Conservation (phyloP, 345 rosid species). For the Aurinia saxatilis region DNA sequence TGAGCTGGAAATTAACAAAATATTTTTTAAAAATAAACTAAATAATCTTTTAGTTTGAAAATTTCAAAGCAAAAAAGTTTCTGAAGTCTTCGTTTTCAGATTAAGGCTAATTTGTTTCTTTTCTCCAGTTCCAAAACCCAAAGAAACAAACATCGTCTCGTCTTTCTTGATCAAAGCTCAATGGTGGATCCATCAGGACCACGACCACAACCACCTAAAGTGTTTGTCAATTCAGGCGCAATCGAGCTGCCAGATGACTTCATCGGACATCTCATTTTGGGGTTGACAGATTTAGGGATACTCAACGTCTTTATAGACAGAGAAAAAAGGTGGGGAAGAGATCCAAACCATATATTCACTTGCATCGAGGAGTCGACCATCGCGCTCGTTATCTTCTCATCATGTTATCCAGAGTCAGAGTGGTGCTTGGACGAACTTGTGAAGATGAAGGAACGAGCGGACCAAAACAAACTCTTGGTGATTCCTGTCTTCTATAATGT, state of each 20-base stretch:
- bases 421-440: slow-evolving; percentile 22
- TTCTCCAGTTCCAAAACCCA: neutral
- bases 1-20: too few species aligned
- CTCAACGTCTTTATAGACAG: slow-evolving; percentile 13
- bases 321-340: slow-evolving; percentile 8
- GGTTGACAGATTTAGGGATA: neutral
- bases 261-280: slow-evolving; percentile 12
- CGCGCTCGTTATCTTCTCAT: slow-evolving; percentile 13
- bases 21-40: too few species aligned
- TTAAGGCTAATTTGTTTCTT: neutral
- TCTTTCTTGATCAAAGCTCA: neutral
- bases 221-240: slow-evolving; percentile 20
- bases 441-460: slow-evolving; percentile 13
- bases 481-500: slow-evolving; percentile 21
- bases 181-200: slow-evolving; percentile 4
- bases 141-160: neutral
- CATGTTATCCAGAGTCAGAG: neutral
- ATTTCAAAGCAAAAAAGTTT: neutral
- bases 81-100: slow-evolving; percentile 3
- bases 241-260: slow-evolving; percentile 10
- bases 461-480: slow-evolving; percentile 1
- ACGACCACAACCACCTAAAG: neutral
- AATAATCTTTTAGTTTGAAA: too few species aligned
- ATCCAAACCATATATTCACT: neutral
- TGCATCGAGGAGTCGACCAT: slow-evolving; percentile 12